These are phyloP conservation scores for Xylariales sp. DNA, from an alignment of 2,329 filamentous ascomycete genomes.

Conservation along the genomic window DNA sequence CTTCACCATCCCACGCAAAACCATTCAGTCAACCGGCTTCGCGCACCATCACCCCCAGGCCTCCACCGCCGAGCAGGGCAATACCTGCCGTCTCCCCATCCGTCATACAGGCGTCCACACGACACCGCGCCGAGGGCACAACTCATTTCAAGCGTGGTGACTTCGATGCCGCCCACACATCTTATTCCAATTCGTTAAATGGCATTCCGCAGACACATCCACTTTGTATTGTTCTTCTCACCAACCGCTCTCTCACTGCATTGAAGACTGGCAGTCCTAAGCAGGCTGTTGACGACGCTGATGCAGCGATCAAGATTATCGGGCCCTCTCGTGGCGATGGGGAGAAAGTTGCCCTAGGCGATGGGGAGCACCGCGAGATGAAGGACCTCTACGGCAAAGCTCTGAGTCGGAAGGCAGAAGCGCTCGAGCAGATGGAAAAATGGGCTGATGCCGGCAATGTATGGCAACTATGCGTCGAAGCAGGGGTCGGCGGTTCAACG, in stretches of 20 bases:
- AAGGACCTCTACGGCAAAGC: slow-evolving; percentile 91
- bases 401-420: slow-evolving; percentile 90
- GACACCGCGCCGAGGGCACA: slow-evolving; percentile 73
- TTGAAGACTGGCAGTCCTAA: slow-evolving; percentile 92
- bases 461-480: slow-evolving; percentile 81
- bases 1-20: slow-evolving; percentile 30
- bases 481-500: slow-evolving; percentile 77
- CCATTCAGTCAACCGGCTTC: slow-evolving; percentile 37
- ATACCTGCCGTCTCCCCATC: slow-evolving; percentile 65
- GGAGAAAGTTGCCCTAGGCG: slow-evolving; percentile 70
- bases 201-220: slow-evolving; percentile 76
- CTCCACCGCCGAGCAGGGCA: slow-evolving; percentile 41
- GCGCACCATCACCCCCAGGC: slow-evolving; percentile 38
- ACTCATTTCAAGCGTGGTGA: slow-evolving; percentile 93
- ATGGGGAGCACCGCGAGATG: slow-evolving; percentile 73
- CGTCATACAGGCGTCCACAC: slow-evolving; percentile 70
- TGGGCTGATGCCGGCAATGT: slow-evolving; percentile 78
- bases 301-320: slow-evolving; percentile 74
- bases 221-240: slow-evolving; percentile 80
- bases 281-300: slow-evolving; percentile 77
- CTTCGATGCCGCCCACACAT: slow-evolving; percentile 77
- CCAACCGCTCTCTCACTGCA: slow-evolving; percentile 84
- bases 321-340: slow-evolving; percentile 73
- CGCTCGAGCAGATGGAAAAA: slow-evolving; percentile 89
- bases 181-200: slow-evolving; percentile 73